A percentile compares a stretch with the other conserved stretches of the same genome.
phyloP scores from a whole-genome alignment of 257 asterid genomes.

The Solanum verrucosum region DNA sequence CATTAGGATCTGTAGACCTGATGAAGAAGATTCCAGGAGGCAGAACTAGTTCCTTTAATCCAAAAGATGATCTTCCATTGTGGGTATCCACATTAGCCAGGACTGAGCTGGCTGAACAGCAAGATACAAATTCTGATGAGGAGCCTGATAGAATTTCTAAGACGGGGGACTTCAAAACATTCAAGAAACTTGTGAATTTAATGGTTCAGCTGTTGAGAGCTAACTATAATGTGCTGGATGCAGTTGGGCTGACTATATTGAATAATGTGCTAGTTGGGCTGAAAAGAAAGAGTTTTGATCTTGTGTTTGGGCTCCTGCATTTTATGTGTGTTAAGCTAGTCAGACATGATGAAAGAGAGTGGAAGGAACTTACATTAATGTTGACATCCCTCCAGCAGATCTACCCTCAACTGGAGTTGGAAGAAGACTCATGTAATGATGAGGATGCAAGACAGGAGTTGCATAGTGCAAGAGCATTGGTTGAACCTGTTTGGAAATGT shows the following conservation, averaged over 20 bases:
- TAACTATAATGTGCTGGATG: constrained; percentile 50
- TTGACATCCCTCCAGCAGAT: constrained; percentile 29
- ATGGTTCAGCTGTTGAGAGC: constrained; percentile 37
- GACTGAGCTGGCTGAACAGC: constrained; percentile 48
- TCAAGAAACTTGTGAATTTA: constrained; percentile 40
- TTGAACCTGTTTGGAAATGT: constrained; percentile 54
- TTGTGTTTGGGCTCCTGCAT: constrained; percentile 49
- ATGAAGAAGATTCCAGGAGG: constrained; percentile 28
- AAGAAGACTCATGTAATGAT: constrained; percentile 15
- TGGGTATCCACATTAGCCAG: constrained; percentile 58
- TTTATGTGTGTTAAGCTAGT: constrained; percentile 59
- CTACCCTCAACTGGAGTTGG: constrained; percentile 32
- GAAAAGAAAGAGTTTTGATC: constrained; percentile 36
- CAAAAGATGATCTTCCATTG: constrained; percentile 28
- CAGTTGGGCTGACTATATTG: constrained; percentile 49
- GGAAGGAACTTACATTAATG: constrained; percentile 50
- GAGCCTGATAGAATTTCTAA: constrained; percentile 21
- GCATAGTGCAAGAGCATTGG: constrained; percentile 41
- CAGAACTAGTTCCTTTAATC: constrained; percentile 12
- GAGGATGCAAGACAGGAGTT: constrained; percentile 35
- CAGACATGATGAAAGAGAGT: constrained; percentile 25
- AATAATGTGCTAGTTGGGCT: constrained; percentile 34
- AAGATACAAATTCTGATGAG: constrained; percentile 26
- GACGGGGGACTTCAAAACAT: constrained; percentile 30
- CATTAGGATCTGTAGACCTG: constrained; percentile 51